A percentile compares a stretch with the other conserved stretches of the same genome.
phyloP scores from a whole-genome alignment of 352 stramenopile genomes.

The Peronospora belbahrii region DNA sequence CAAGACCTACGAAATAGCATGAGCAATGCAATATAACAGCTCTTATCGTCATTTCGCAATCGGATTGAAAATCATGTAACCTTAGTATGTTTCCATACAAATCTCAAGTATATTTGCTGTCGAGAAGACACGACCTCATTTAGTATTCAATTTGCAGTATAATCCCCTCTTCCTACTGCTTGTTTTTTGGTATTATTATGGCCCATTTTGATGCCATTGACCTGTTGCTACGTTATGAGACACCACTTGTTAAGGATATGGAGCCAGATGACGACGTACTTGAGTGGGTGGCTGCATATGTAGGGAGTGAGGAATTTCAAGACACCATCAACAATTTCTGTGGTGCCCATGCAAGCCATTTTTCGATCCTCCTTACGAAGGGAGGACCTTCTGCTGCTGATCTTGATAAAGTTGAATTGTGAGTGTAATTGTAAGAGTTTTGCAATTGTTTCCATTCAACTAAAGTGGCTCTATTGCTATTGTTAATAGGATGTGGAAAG shows the following conservation, averaged over 20 bases:
- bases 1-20: slow-evolving; percentile 1
- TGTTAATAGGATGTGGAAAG: slow-evolving; percentile 42
- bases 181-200: slow-evolving; percentile 11
- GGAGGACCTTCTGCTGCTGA: slow-evolving; percentile 48
- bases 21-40: not conserved
- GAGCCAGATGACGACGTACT: slow-evolving; percentile 70
- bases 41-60: slow-evolving; percentile 18
- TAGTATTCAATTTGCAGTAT: slow-evolving; percentile 4
- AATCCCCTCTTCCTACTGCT: not conserved
- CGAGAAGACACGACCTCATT: slow-evolving; percentile 20
- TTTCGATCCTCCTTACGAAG: slow-evolving; percentile 55
- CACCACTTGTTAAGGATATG: slow-evolving; percentile 77
- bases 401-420: slow-evolving; percentile 54
- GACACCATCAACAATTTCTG: slow-evolving; percentile 58
- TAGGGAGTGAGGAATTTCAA: slow-evolving; percentile 66
- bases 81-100: slow-evolving; percentile 13
- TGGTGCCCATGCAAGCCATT: slow-evolving; percentile 45
- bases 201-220: slow-evolving; percentile 73
- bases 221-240: slow-evolving; percentile 69
- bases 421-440: slow-evolving; percentile 1
- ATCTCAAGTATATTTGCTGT: slow-evolving; percentile 1
- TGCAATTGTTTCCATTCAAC: too few relatives aligned
- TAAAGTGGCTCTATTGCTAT: not conserved
- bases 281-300: slow-evolving; percentile 69
- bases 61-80: not conserved